A percentile compares a stretch with the other conserved stretches of the same genome.
Conservation (phyloP, 2,329 filamentous ascomycete genomes). For the Teratosphaeriaceae sp. region DNA sequence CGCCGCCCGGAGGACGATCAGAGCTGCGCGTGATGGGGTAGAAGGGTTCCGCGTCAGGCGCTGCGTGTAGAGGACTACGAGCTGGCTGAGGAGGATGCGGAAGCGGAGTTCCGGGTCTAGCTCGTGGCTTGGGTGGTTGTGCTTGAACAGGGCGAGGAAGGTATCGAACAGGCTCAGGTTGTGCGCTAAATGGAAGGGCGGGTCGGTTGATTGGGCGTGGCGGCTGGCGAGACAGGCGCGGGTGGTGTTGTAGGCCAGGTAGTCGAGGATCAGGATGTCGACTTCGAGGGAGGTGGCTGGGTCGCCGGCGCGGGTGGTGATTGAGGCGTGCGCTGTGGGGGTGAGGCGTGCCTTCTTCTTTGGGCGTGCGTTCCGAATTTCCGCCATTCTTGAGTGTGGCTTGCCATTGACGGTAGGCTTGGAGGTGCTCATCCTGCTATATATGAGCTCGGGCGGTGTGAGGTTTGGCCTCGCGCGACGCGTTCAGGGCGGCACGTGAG, state of each 20-base stretch:
- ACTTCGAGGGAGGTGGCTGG: constrained; percentile 39
- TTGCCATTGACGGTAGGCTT: not conserved
- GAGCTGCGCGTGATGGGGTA: constrained; percentile 31
- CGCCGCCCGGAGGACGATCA: constrained; percentile 30
- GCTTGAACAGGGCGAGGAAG: constrained; percentile 39
- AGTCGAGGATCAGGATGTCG: constrained; percentile 52
- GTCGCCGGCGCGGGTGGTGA: constrained; percentile 17
- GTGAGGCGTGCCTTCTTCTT: not conserved
- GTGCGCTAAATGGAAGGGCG: constrained; percentile 4
- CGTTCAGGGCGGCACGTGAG: constrained; percentile 10
- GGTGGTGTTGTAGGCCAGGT: constrained; percentile 44
- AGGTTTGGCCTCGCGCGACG: constrained; percentile 1
- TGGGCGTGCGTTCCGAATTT: too few species aligned
- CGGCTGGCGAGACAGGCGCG: constrained; percentile 32
- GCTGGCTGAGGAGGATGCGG: constrained; percentile 43
- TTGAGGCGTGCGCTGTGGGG: constrained; percentile 9
- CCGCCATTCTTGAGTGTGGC: too few species aligned
- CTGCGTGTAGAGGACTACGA: constrained; percentile 40
- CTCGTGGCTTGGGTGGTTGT: constrained; percentile 30
- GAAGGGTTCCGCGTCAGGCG: constrained; percentile 33
- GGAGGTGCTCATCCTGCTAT: not conserved
- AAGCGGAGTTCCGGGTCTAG: constrained; percentile 37
- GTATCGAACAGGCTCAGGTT: constrained; percentile 28
- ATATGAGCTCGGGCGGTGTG: not conserved
- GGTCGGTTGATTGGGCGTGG: constrained; percentile 3